These are phyloP conservation scores for Hypsizygus marmoreus DNA, from an alignment of 768 basidiomycete genomes.

Conservation along the genomic window DNA sequence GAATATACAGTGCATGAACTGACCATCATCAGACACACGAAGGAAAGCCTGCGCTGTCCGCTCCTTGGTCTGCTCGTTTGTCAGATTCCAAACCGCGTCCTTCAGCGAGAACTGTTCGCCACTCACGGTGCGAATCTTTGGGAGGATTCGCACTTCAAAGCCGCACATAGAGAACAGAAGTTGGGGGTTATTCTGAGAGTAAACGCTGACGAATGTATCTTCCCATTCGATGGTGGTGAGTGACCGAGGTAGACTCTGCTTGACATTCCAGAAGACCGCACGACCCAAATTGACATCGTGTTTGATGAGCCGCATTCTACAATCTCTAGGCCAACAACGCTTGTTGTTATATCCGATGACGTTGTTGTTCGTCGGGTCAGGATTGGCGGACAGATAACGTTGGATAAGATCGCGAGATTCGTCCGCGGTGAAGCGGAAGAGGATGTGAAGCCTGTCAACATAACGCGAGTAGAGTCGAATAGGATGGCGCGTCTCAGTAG, in stretches of 20 bases:
- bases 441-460: slow-evolving; percentile 90
- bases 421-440: slow-evolving; percentile 97
- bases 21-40: slow-evolving; percentile 93
- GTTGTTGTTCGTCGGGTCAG: slow-evolving; percentile 98
- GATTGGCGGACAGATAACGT: slow-evolving; percentile 94
- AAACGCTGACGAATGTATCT: slow-evolving; percentile 95
- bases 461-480: slow-evolving; percentile 97
- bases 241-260: slow-evolving; percentile 92
- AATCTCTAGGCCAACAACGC: slow-evolving; percentile 98
- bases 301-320: slow-evolving; percentile 98
- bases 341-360: slow-evolving; percentile 99
- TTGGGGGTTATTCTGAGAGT: slow-evolving; percentile 97
- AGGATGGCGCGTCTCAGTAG: slow-evolving; percentile 96
- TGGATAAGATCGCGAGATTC: slow-evolving; percentile 98
- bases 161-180: slow-evolving; percentile 98
- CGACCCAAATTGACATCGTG: slow-evolving; percentile 98
- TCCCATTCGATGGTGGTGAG: slow-evolving; percentile 99
- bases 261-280: slow-evolving; percentile 99
- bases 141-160: slow-evolving; percentile 97
- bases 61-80: slow-evolving; percentile 97
- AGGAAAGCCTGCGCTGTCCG: slow-evolving; percentile 97
- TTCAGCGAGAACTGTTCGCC: slow-evolving; percentile 97
- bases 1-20: slow-evolving; percentile 4
- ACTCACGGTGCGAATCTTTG: slow-evolving; percentile 92
- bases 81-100: slow-evolving; percentile 95